A percentile compares a stretch with the other conserved stretches of the same genome.
Evolutionary conservation across 1,284 basidiomycete species (phyloP).

Genomic region (Sanghuangporus sanghuang): DNA sequence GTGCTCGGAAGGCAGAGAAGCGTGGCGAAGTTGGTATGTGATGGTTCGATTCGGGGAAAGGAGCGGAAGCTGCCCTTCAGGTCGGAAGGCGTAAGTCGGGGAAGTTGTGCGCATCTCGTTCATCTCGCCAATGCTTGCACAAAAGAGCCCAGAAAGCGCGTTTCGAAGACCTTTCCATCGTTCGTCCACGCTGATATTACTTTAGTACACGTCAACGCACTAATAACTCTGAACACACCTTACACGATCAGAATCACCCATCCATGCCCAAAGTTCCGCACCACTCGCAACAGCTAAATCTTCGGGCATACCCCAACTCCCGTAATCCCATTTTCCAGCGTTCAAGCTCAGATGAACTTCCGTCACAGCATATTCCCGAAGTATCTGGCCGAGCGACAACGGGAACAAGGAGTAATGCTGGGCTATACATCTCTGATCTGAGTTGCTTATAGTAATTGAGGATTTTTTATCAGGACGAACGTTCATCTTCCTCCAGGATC

Average conservation of each 20-base stretch:
- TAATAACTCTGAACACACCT: slow-evolving; percentile 34
- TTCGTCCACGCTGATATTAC: slow-evolving; percentile 50
- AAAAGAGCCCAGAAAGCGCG: slow-evolving; percentile 89
- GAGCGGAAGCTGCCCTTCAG: slow-evolving; percentile 50
- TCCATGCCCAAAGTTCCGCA: slow-evolving; percentile 89
- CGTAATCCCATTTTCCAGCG: slow-evolving; percentile 88
- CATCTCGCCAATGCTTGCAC: slow-evolving; percentile 81
- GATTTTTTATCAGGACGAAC: slow-evolving; percentile 29
- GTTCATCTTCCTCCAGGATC: slow-evolving; percentile 44
- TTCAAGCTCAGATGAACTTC: slow-evolving; percentile 87
- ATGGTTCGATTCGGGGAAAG: slow-evolving; percentile 34
- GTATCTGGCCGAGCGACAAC: slow-evolving; percentile 78
- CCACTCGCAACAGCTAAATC: slow-evolving; percentile 77
- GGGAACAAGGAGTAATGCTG: slow-evolving; percentile 87
- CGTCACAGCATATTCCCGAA: slow-evolving; percentile 78
- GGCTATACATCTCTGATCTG: slow-evolving; percentile 31
- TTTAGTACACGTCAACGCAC: background rate
- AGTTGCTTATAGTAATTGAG: background rate
- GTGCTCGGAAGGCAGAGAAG: slow-evolving; percentile 73
- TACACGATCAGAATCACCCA: slow-evolving; percentile 51
- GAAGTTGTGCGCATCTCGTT: slow-evolving; percentile 69
- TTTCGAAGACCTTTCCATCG: slow-evolving; percentile 86
- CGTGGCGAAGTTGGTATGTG: slow-evolving; percentile 65
- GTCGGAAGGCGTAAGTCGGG: slow-evolving; percentile 52
- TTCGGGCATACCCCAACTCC: slow-evolving; percentile 78